These are phyloP conservation scores for Cyclanthera cordifolia DNA, from an alignment of 306 rosid species.

Conservation along the genomic window DNA sequence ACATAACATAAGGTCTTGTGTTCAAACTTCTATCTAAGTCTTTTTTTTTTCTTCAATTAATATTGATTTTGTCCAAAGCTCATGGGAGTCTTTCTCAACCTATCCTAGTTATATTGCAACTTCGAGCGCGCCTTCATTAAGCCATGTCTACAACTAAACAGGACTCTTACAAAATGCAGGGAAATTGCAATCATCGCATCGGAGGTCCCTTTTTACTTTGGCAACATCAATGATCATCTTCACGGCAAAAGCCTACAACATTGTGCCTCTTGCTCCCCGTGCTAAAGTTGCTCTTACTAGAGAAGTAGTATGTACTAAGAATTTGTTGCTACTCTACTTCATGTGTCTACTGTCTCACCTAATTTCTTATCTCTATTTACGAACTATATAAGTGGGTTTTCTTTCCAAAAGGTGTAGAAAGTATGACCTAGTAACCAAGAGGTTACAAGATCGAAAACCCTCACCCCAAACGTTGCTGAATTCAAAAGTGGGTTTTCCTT, in stretches of 20 bases:
- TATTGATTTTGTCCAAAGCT: no score
- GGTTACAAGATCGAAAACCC: no score
- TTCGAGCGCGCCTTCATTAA: background rate
- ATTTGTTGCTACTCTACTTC: conserved; percentile 1
- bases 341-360: background rate
- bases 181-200: conserved; percentile 47
- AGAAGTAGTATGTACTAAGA: conserved; percentile 28
- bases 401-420: no score
- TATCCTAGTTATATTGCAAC: background rate
- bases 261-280: conserved; percentile 36
- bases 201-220: conserved; percentile 68
- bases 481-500: background rate
- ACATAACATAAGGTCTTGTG: no score
- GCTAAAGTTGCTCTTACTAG: conserved; percentile 53
- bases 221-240: conserved; percentile 70
- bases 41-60: no score
- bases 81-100: no score
- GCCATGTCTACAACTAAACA: conserved; percentile 14
- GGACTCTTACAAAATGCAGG: conserved; percentile 33
- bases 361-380: background rate
- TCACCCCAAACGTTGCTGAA: no score
- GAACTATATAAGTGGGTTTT: background rate
- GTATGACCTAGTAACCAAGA: no score
- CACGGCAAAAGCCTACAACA: conserved; percentile 53
- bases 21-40: no score